These are phyloP conservation scores for Lachancea cidri DNA, from an alignment of 805 yeast genomes.

Conservation along the genomic window DNA sequence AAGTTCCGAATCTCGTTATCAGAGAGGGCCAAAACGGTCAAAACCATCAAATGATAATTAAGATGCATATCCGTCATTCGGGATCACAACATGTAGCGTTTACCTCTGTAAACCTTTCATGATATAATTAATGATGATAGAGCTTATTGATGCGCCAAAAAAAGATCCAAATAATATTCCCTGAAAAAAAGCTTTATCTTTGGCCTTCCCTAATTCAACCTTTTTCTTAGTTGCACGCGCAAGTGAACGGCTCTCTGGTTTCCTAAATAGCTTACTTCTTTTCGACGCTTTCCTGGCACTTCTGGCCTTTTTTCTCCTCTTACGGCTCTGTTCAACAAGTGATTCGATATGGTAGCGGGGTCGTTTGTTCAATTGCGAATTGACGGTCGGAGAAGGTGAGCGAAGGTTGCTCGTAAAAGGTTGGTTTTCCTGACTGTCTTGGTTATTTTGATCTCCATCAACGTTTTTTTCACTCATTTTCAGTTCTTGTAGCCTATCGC, in stretches of 20 bases:
- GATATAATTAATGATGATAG: conserved; percentile 15
- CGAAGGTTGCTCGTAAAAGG: too few species aligned
- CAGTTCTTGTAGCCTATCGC: too few species aligned
- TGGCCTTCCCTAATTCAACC: not conserved
- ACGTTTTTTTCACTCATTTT: too few species aligned
- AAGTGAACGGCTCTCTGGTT: not conserved
- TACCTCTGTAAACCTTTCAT: conserved; percentile 3
- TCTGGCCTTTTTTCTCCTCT: too few species aligned
- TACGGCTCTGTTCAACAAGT: too few species aligned
- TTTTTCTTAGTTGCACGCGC: not conserved
- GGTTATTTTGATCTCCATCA: too few species aligned
- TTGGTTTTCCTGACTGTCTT: too few species aligned
- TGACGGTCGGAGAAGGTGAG: too few species aligned
- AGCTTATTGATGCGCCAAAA: conserved; percentile 26
- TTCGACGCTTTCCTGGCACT: too few species aligned
- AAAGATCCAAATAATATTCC: conserved; percentile 29
- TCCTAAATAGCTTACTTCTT: not conserved
- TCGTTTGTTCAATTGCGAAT: too few species aligned
- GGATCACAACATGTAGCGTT: not conserved
- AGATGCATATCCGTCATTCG: not conserved
- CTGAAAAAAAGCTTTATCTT: conserved; percentile 16
- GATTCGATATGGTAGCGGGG: too few species aligned
- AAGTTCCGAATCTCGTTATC: conserved; percentile 5
- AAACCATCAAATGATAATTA: not conserved
- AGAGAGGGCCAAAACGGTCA: conserved; percentile 4